Evolutionary conservation across 306 rosid species (phyloP), one percentile per base, ranked within the genome.

Genomic region (Vicia villosa): DNA sequence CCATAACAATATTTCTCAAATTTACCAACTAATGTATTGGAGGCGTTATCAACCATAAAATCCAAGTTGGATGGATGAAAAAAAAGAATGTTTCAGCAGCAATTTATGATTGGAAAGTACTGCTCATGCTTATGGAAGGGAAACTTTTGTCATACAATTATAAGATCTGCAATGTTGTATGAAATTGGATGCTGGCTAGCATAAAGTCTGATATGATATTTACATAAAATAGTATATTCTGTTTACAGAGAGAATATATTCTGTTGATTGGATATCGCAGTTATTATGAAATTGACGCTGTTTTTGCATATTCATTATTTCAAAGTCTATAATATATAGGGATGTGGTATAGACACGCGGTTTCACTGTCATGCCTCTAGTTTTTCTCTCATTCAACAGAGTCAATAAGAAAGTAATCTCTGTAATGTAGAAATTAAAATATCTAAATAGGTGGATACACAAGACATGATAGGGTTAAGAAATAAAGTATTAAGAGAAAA

Each of bases 1-100:
- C 34, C 26, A 36, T 49, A 47, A 38, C 46, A 49, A 37, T 26
- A 62, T 38, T 52, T 57, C 42, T 67, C 78, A 60, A 66, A 24
- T 67, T 67, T 66, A 37, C 28, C 17, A 7, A 58, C 34, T 45
- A 17, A 56, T 30, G 41, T 52, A 24, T 11, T 38, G 55, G 30
- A 64, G 38, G 43, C 26, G 63, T 12, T 26, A 30, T 7, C 38
- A 49, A 47, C 40, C 4, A 24, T 45, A 28, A n/a, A 28, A 65
- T 26, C 21, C 15, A 45, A 8, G 10, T n/a, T 26, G 15, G 9
- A 1, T 9, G 41, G 70, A 22, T 14, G 20, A 42, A 24, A 63
- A 21, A 14, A 20, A 63, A 4, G 11, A 63, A 41, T 4, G 13
- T 22, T 63, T 20, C 10, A 9, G 6, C 20, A 21, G 8, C 17